Evolutionary conservation across 805 yeast genomes (phyloP).

Genomic region (Metschnikowia similis): DNA sequence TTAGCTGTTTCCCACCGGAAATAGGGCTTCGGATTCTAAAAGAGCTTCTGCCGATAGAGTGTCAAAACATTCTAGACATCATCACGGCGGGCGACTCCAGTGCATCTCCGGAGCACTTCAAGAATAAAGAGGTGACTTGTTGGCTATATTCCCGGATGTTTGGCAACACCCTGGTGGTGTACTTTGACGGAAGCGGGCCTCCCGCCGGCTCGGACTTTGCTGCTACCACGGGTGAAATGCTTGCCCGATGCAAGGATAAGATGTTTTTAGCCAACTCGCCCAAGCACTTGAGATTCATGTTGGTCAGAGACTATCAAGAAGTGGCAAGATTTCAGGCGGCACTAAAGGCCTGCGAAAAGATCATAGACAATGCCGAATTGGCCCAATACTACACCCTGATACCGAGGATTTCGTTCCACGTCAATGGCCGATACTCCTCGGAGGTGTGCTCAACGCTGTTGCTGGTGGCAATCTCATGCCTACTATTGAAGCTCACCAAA

Average conservation of each 20-base stretch:
- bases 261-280: constrained; percentile 8
- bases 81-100: not conserved
- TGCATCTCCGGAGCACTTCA: not conserved
- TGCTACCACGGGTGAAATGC: constrained; percentile 7
- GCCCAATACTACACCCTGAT: constrained; percentile 8
- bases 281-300: constrained; percentile 4
- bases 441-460: constrained; percentile 30
- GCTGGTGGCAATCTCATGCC: constrained; percentile 26
- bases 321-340: constrained; percentile 9
- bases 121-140: not conserved
- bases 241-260: constrained; percentile 3
- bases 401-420: constrained; percentile 20
- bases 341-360: constrained; percentile 14
- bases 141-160: constrained; percentile 11
- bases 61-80: not conserved
- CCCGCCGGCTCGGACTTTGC: constrained; percentile 7
- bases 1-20: constrained; percentile 9
- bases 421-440: constrained; percentile 25
- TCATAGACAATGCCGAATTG: constrained; percentile 3
- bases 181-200: constrained; percentile 4
- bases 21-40: constrained; percentile 9
- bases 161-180: constrained; percentile 8
- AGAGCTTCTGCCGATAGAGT: constrained; percentile 10
- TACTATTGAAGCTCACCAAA: constrained; percentile 21
- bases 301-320: constrained; percentile 12